Percentiles rank a stretch among this genome's conserved stretches.
Conservation (phyloP, 2,329 filamentous ascomycete genomes). For the Diaporthe sp. region DNA sequence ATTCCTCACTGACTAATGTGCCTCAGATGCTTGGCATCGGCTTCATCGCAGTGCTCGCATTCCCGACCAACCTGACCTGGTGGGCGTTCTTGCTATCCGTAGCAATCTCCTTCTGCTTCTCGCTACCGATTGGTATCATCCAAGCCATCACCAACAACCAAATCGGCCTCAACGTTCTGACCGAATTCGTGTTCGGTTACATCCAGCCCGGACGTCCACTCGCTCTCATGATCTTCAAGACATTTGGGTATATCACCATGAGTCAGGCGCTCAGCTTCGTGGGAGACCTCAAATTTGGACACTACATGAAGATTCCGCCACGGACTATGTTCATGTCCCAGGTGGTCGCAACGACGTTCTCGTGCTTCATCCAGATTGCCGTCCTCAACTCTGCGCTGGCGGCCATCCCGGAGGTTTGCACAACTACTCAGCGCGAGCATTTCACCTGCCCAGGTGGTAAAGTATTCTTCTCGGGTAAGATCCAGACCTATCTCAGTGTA, state of each 20-base stretch:
- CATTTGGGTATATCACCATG: slow-evolving; percentile 74
- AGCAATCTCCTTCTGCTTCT: slow-evolving; percentile 72
- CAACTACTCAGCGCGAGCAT: slow-evolving; percentile 65
- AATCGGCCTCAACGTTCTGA: slow-evolving; percentile 80
- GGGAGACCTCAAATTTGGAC: slow-evolving; percentile 76
- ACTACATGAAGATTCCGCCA: slow-evolving; percentile 80
- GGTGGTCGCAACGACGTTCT: slow-evolving; percentile 74
- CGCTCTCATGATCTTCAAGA: slow-evolving; percentile 80
- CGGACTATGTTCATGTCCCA: slow-evolving; percentile 76
- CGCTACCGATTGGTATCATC: slow-evolving; percentile 77
- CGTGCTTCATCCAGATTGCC: slow-evolving; percentile 74
- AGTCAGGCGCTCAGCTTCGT: slow-evolving; percentile 75
- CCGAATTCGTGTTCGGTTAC: slow-evolving; percentile 81
- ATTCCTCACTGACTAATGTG: slow-evolving; percentile 34
- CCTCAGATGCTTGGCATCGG: slow-evolving; percentile 65
- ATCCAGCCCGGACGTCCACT: slow-evolving; percentile 79
- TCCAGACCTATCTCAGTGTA: background rate
- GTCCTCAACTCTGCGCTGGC: slow-evolving; percentile 73
- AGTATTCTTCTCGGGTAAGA: slow-evolving; percentile 72
- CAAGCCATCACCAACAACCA: slow-evolving; percentile 78
- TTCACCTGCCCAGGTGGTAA: slow-evolving; percentile 75
- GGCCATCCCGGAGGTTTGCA: slow-evolving; percentile 75
- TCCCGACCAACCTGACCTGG: slow-evolving; percentile 77
- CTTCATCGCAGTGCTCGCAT: slow-evolving; percentile 68
- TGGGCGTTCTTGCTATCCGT: slow-evolving; percentile 79